Base-by-base conservation (phyloP, 306 rosid genomes). In the Acmispon strigosus region DNA sequence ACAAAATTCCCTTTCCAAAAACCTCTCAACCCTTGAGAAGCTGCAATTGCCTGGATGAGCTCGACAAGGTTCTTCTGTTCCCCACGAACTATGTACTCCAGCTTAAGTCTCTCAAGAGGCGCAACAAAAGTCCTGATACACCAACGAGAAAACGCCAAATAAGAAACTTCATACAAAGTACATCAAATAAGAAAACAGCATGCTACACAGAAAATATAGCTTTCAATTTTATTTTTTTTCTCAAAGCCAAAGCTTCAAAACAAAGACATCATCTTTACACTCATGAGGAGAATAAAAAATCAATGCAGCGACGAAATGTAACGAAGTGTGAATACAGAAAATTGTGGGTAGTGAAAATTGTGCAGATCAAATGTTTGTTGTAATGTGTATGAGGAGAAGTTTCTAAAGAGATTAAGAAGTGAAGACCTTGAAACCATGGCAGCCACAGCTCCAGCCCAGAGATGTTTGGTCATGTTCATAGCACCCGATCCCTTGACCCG, bases 1-100 rank as follows among this genome's bases (percentile, higher is more conserved):
- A 94, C 96, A 55, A 94, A 67, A 74, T 94, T 94, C 55, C 99
- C 99, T 81, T 81, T 94, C 97, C 99, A 94, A 78, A 94, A 94
- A 1, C 99, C 99, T 72, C 52, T 91, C 85, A 94, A 67, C 13
- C 99, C 99, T 86, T 94, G 99, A 60, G 96, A 80, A 74, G 80
- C 73, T 5, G 96, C 88, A 77, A 94, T 94, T 32, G 83, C 42
- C 72, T 78, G 81, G 56, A 94, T 76, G n/a, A 94, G 87, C 59
- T 87, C 89, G 18, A 77, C 62, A 7, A 94, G 82, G 73, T 86
- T 45, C 86, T 79, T 86, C 82, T 74, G 86, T 62, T 94, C 99
- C 3, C 96, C 99, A 3, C 96, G 91, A 45, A 94, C 92, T 53
- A 94, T 87, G 71, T 94, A 94, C 47, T 94, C 99, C 87, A 94